phyloP scores from a whole-genome alignment of 164 flowering plant species.

The Santalum album region DNA sequence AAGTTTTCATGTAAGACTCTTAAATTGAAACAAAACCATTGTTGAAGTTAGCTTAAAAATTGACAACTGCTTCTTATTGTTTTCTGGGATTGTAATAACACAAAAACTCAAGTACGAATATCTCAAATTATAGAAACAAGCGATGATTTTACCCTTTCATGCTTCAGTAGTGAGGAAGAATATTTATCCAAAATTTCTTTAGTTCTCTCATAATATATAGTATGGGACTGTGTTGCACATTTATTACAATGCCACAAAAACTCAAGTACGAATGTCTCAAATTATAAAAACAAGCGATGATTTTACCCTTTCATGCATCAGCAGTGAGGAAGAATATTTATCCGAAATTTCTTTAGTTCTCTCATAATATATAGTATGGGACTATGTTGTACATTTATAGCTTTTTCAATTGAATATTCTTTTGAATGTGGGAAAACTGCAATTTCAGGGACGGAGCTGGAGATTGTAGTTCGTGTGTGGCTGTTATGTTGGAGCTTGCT shows the following conservation, averaged over 20 bases:
- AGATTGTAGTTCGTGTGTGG: slow-evolving; percentile 92
- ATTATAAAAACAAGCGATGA: too few relatives aligned
- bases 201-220: not conserved
- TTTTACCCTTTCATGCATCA: not conserved
- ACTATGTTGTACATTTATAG: not conserved
- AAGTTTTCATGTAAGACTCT: too few relatives aligned
- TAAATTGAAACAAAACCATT: too few relatives aligned
- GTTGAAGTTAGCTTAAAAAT: too few relatives aligned
- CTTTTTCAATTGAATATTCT: not conserved
- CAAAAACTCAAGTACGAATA: too few relatives aligned
- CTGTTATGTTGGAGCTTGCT: slow-evolving; percentile 96
- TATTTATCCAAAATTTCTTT: not conserved
- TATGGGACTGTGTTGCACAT: not conserved
- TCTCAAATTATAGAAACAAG: too few relatives aligned
- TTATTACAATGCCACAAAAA: too few relatives aligned
- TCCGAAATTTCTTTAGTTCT: not conserved
- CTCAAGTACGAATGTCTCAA: too few relatives aligned
- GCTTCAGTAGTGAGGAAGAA: not conserved
- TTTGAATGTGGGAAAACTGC: not conserved
- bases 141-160: not conserved
- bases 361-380: not conserved
- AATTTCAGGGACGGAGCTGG: slow-evolving; percentile 89
- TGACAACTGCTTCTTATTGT: too few relatives aligned
- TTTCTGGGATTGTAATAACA: too few relatives aligned
- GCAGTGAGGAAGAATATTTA: not conserved